A percentile compares a stretch with the other conserved stretches of the same genome.
Evolutionary conservation across 2,329 filamentous ascomycete species (phyloP).

Genomic region (Calonectria honghensis): DNA sequence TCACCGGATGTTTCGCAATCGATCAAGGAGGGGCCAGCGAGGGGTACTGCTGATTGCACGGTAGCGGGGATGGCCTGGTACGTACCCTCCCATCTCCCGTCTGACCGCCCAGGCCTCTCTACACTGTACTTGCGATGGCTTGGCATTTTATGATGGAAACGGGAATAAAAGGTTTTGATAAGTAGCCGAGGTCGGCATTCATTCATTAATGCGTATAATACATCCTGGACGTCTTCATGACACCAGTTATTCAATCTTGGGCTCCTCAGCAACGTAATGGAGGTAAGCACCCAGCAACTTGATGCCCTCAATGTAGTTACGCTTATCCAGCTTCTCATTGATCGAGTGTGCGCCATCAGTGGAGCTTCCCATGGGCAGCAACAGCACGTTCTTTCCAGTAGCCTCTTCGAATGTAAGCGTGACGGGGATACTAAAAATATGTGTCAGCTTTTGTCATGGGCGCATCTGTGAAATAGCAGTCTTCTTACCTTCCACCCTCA

Average conservation of each 20-base stretch:
- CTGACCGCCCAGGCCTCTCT: conserved; percentile 9
- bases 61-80: conserved; percentile 45
- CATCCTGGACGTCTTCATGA: conserved; percentile 39
- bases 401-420: conserved; percentile 98
- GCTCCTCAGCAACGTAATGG: conserved; percentile 96
- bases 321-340: conserved; percentile 98
- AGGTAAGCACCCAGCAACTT: conserved; percentile 96
- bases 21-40: conserved; percentile 44
- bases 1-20: conserved; percentile 52
- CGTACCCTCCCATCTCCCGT: conserved; percentile 28
- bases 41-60: neutral
- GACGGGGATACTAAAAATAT: conserved; percentile 85
- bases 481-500: conserved; percentile 89
- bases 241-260: conserved; percentile 64
- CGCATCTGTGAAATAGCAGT: conserved; percentile 36
- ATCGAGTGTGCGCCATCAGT: conserved; percentile 98
- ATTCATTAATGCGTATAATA: conserved; percentile 37
- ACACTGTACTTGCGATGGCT: neutral
- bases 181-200: conserved; percentile 10
- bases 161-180: neutral
- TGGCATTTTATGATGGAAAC: neutral
- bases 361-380: conserved; percentile 97
- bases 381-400: conserved; percentile 96
- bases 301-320: conserved; percentile 98
- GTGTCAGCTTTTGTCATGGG: conserved; percentile 42